Conservation (phyloP, 2,329 filamentous ascomycete genomes). For the Metarhizium anisopliae region DNA sequence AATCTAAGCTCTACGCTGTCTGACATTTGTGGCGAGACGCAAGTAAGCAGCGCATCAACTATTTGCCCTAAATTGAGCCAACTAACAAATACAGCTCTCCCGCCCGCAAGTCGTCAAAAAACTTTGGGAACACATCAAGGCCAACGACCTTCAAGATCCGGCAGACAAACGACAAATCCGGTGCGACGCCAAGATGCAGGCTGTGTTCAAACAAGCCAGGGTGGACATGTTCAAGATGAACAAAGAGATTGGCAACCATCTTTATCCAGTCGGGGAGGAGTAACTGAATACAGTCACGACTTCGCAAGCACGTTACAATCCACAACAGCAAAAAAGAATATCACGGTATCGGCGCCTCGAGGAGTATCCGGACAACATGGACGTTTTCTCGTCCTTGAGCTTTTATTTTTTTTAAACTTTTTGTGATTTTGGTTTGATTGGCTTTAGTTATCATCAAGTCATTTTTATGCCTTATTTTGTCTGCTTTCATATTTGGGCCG, state of each 20-base stretch:
- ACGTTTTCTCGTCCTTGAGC: neutral
- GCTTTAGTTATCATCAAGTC: no score
- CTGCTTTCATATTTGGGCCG: constrained; percentile 3
- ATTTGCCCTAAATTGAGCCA: neutral
- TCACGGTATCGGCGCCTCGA: constrained; percentile 7
- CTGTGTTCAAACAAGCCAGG: constrained; percentile 81
- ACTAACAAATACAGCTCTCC: constrained; percentile 54
- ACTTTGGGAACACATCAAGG: constrained; percentile 92
- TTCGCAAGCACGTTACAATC: neutral
- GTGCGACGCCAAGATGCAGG: constrained; percentile 85
- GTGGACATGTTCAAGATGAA: constrained; percentile 99
- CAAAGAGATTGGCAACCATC: constrained; percentile 82
- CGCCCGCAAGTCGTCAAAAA: constrained; percentile 93
- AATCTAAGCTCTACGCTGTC: constrained; percentile 62
- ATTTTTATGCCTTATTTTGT: neutral
- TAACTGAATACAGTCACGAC: constrained; percentile 7
- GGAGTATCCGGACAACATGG: constrained; percentile 4
- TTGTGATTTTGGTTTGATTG: neutral
- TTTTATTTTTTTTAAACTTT: neutral
- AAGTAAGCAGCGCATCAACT: constrained; percentile 35
- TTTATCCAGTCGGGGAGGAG: constrained; percentile 75
- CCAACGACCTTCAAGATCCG: constrained; percentile 80
- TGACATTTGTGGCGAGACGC: constrained; percentile 59
- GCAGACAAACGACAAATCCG: constrained; percentile 84
- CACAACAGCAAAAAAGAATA: neutral